Base-by-base conservation (phyloP, 352 stramenopile species). In the Aphanomyces astaci region DNA sequence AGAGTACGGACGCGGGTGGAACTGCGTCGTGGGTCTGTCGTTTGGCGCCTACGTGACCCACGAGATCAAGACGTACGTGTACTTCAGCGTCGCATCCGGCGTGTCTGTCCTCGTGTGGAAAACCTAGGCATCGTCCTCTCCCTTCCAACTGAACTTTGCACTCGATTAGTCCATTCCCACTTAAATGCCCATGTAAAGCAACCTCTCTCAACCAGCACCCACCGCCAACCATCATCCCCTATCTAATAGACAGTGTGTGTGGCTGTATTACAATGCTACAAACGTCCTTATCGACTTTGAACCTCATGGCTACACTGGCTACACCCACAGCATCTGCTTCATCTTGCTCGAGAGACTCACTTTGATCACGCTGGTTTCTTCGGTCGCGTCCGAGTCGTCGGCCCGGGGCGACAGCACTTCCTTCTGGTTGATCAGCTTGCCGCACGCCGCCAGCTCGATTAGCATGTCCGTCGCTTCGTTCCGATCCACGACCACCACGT, bases 21-120 rank as follows among this genome's bases (percentile, higher is more conserved):
- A 98, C 75, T 96, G 88, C 66, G 78, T 98, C 60, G 90, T 98
- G 39, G 92, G 91, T 27, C 82, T 84, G 46, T 95, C 77, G 31
- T 98, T 98, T 72, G 92, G 92, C 31, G 89, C 89, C 39, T 98
- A 96, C 73, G 92, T 98, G 62, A 98, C 92, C 24, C 92, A 98
- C 73, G 90, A 97, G 73, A 97, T 97, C 72, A 98, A 98, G 72
- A 97, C 89, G 17, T 98, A 98, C 75, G 91, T 97, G 51, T 98
- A 98, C 78, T 96, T 97, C 57, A 96, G 88, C 57, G 90, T 98
- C 25, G 87, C 90, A 0, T 80, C 88, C 0, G 89, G 92, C 2
- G 90, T 97, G 39, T 97, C 89, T 24, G 86, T 98, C 19, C 76
- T 98, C 7, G 78, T 98, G 13, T 98, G 92, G 92, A 90, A 76